A percentile compares a stretch with the other conserved stretches of the same genome.
phyloP scores from a whole-genome alignment of 768 basidiomycete genomes.

The Termitomyces titanicus region DNA sequence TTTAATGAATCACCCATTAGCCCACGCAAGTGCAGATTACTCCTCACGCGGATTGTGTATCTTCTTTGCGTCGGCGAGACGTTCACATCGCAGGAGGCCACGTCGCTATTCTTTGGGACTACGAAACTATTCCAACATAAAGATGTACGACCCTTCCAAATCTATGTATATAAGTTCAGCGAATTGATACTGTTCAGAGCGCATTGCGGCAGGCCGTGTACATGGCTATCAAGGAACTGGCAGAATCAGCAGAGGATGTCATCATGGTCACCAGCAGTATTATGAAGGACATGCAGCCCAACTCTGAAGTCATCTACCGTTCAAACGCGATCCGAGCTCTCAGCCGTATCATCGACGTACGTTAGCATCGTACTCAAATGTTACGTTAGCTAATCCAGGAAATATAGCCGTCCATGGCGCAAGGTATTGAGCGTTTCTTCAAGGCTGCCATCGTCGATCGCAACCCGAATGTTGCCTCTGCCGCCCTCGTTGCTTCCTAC shows the following conservation, averaged over 20 bases:
- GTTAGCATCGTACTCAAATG: constrained; percentile 29
- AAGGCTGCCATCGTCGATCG: constrained; percentile 98
- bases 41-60: constrained; percentile 95
- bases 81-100: constrained; percentile 93
- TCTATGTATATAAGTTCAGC: neutral
- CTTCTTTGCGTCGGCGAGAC: constrained; percentile 95
- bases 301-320: constrained; percentile 96
- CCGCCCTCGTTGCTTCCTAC: constrained; percentile 95
- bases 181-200: constrained; percentile 46
- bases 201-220: constrained; percentile 98
- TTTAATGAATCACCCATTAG: constrained; percentile 99
- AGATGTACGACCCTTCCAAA: constrained; percentile 64
- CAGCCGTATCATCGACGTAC: constrained; percentile 94
- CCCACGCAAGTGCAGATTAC: constrained; percentile 92
- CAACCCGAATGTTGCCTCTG: constrained; percentile 92
- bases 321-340: constrained; percentile 97
- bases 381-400: constrained; percentile 5
- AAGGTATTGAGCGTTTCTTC: constrained; percentile 98
- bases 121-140: constrained; percentile 99
- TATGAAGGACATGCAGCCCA: constrained; percentile 99
- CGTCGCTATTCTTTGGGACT: constrained; percentile 96
- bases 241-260: constrained; percentile 94
- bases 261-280: constrained; percentile 99
- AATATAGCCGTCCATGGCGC: constrained; percentile 92
- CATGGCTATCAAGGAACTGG: constrained; percentile 96